Evolutionary conservation across 2,329 filamentous ascomycete species (phyloP), one percentile per base, ranked within the genome.

Genomic region (Fusarium tupiense): DNA sequence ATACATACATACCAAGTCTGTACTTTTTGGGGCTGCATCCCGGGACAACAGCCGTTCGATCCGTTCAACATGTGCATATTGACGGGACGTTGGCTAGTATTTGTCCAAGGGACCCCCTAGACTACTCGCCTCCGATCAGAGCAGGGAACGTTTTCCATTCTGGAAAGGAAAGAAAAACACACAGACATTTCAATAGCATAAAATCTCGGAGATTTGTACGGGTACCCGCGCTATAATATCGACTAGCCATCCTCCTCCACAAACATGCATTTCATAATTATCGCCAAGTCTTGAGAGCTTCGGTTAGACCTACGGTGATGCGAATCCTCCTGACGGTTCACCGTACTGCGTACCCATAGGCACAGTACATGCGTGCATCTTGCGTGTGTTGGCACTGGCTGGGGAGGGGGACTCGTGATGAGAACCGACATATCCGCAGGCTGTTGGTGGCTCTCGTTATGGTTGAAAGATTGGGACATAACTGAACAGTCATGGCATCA

Each of bases 181-280:
- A 68, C 31, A 29, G 20, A 52, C 33, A 44, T 50, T n/a, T 29
- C 56, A 38, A 35, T 69, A 58, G 69, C 67, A 67, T 71, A 52
- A 67, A 41, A 31, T 29, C 57, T 71, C 69, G 67, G 67, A 71
- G 66, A 72, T 72, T 72, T 67, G 67, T 56, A 62, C 52, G 52
- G 19, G 14, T 54, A n/a, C 50, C 35, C 61, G 69, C 58, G 33
- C 24, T 50, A 43, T 38, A 26, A 33, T 26, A 33, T 41, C 52
- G 46, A 58, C 59, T 47, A 19, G 33, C 37, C 41, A 46, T 57
- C 53, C 53, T 46, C 49, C 47, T 56, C 44, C 37, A 52, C 38
- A 40, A 41, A 57, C 49, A 35, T 41, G 41, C 46, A 52, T 49
- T 46, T 63, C 54, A 47, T 41, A 57, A 43, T 53, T 65, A 49